A percentile compares a stretch with the other conserved stretches of the same genome.
phyloP scores from a whole-genome alignment of 169 alveolate species.

The Plasmodium adleri region DNA sequence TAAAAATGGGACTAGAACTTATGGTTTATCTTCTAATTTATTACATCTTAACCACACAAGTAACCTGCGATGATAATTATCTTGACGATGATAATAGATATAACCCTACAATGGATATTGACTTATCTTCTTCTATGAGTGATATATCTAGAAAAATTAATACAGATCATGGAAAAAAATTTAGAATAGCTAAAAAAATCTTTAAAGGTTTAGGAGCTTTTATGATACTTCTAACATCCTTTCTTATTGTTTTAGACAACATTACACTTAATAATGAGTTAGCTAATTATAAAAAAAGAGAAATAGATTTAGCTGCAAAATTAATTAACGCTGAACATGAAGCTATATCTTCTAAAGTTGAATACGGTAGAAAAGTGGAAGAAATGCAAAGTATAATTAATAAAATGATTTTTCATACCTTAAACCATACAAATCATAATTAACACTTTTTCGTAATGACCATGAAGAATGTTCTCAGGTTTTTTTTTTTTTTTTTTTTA shows the following conservation, averaged over 20 bases:
- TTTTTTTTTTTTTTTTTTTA: background rate
- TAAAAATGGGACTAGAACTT: background rate
- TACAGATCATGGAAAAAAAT: background rate
- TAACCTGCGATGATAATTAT: background rate
- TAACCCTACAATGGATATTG: background rate
- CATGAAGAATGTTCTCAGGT: slow-evolving; percentile 24
- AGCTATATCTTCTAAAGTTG: background rate
- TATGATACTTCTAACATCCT: background rate
- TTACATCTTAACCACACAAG: background rate
- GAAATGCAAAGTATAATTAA: slow-evolving; percentile 21
- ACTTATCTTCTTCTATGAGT: background rate
- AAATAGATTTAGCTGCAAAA: slow-evolving; percentile 1
- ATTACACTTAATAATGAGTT: slow-evolving; percentile 2
- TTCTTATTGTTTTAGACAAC: background rate
- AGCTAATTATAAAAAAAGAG: slow-evolving; percentile 6
- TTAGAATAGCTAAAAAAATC: background rate
- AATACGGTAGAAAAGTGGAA: slow-evolving; percentile 8
- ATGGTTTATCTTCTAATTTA: background rate
- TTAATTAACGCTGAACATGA: slow-evolving; percentile 8
- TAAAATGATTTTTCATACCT: slow-evolving; percentile 7
- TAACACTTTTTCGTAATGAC: background rate
- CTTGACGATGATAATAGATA: background rate
- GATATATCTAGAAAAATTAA: background rate
- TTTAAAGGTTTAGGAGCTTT: slow-evolving; percentile 5
- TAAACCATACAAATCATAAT: background rate